These are phyloP conservation scores for Neltuma alba DNA, from an alignment of 306 rosid species.

Conservation along the genomic window DNA sequence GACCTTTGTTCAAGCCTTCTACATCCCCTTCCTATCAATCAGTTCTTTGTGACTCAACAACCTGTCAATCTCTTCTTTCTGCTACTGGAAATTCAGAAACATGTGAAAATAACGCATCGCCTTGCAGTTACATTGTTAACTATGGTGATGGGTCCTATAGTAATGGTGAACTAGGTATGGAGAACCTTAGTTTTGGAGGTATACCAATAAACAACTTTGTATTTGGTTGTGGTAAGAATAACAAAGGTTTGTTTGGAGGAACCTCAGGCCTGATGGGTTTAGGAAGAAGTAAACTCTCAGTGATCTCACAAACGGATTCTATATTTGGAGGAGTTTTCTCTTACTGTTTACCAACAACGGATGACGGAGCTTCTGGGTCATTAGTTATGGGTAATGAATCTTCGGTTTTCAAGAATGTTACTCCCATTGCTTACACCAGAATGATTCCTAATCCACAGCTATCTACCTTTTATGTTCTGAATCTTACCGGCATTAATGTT, in stretches of 20 bases:
- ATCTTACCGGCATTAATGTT: conserved; percentile 63
- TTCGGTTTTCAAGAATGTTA: conserved; percentile 58
- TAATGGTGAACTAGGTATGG: conserved; percentile 59
- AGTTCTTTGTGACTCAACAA: conserved; percentile 59
- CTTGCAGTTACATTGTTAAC: conserved; percentile 58
- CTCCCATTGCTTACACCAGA: conserved; percentile 74
- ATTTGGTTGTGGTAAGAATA: conserved; percentile 84
- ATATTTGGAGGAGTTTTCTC: conserved; percentile 82
- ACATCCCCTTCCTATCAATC: conserved; percentile 60
- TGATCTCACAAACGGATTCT: conserved; percentile 64
- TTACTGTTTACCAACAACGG: conserved; percentile 76
- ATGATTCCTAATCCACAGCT: conserved; percentile 66
- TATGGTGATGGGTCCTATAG: conserved; percentile 88
- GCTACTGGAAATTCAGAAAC: conserved; percentile 53
- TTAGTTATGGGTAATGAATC: conserved; percentile 68
- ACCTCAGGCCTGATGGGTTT: conserved; percentile 82
- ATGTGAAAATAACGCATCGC: conserved; percentile 41
- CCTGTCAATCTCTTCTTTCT: conserved; percentile 56
- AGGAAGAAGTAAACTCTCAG: conserved; percentile 73
- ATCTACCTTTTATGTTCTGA: conserved; percentile 67
- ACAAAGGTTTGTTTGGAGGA: conserved; percentile 83
- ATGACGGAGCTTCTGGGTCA: conserved; percentile 67
- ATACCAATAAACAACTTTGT: conserved; percentile 43
- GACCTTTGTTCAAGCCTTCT: conserved; percentile 71
- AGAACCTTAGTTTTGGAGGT: conserved; percentile 58